Evolutionary conservation across 108 stramenopile genomes (phyloP), one percentile per base, ranked within the genome.

Genomic region (Nannochloropsis gaditana): DNA sequence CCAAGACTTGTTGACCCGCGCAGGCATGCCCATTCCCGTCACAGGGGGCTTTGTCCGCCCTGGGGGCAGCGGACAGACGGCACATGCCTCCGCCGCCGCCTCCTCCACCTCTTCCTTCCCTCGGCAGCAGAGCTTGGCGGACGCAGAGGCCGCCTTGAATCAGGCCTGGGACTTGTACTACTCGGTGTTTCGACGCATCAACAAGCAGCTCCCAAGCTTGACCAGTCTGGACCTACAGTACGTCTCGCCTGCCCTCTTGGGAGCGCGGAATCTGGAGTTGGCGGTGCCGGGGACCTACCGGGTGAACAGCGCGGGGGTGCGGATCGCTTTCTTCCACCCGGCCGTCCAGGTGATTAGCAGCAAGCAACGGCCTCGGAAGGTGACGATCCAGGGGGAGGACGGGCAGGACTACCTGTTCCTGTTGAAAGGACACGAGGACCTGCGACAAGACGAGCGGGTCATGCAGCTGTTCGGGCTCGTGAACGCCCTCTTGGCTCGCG

Each of bases 401-500:
- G 99, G 99, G 9, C 93, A 93, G 82, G 95, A 97, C 83, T 99
- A 99, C 92, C 91, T 96, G 5, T 99, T 97, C 86, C 92, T 99
- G 17, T 94, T 99, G n/a, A 98, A 99, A 91, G 99, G 98, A 6
- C 98, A 98, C 90, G 99, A 99, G 88, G 99, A 99, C 90, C 90
- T 99, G 84, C 90, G 99, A 43, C 99, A 99, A 90, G 99, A 99
- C 88, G 99, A 99, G 92, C 92, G 99, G 41, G 98, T 96, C 45
- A 99, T 99, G 99, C 99, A 99, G 89, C 92, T 99, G 19, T 99
- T 99, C 85, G 99, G 98, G 3, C 91, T 98, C 80, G 97, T 99
- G 11, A 99, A 99, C 92, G 96, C 97, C 8, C 94, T 99, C 45
- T 91, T 99, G 47, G 94, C 94, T 47, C 94, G 96, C 83, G 98